phyloP scores from a whole-genome alignment of 2,329 filamentous ascomycete genomes.

The Alternaria longipes region DNA sequence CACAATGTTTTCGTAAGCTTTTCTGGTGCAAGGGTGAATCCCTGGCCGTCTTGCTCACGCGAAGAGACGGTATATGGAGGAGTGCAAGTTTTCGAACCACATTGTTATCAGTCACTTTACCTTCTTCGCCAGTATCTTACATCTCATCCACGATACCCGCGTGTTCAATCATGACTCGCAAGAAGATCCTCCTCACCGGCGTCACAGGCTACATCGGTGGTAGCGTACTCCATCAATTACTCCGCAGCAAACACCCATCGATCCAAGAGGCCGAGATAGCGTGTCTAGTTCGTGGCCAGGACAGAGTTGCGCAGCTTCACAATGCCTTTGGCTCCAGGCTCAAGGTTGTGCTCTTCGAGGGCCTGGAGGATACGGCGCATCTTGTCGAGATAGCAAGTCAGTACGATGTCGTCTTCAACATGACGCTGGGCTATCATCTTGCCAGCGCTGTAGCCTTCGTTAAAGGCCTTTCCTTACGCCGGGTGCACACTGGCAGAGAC shows the following conservation, averaged over 20 bases:
- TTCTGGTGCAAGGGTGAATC: neutral
- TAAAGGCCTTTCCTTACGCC: neutral
- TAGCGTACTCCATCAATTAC: conserved; percentile 2
- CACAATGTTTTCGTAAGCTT: neutral
- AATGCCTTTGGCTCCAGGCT: conserved; percentile 1
- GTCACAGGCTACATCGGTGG: conserved; percentile 6
- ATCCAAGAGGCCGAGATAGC: conserved; percentile 2
- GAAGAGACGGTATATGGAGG: neutral
- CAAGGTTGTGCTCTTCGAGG: conserved; percentile 3
- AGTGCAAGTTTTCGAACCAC: neutral
- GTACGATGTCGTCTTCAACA: conserved; percentile 6
- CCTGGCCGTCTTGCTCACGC: neutral
- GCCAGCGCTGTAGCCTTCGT: conserved; percentile 1
- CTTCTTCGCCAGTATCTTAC: neutral
- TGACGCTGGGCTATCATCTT: conserved; percentile 7
- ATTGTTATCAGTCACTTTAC: neutral
- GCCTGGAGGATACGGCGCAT: conserved; percentile 1
- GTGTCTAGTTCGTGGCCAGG: conserved; percentile 6
- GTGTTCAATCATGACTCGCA: neutral
- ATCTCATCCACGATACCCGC: neutral
- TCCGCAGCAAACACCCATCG: conserved; percentile 2
- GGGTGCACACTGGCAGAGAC: conserved; percentile 1
- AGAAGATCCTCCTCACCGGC: conserved; percentile 2
- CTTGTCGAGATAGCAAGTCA: conserved; percentile 9
- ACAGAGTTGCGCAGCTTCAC: conserved; percentile 1